Evolutionary conservation across 768 basidiomycete genomes (phyloP), one percentile per base, ranked within the genome.

Genomic region (Dioszegia aurantiaca): DNA sequence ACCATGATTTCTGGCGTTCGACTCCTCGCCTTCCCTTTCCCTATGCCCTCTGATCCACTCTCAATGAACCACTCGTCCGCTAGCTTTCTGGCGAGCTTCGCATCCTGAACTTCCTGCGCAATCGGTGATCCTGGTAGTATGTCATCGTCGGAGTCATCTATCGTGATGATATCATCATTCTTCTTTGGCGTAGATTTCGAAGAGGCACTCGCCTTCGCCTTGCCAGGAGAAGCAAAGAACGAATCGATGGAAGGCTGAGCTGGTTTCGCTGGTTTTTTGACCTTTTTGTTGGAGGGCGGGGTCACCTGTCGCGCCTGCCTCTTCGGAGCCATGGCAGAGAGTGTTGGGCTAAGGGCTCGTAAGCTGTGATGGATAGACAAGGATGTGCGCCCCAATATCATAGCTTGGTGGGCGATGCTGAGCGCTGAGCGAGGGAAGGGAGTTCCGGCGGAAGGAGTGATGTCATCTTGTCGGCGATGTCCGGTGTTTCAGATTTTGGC

Each of bases 11-110:
- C 55, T 24, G 55, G 49, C 24, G 53, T 43, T 11, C 19, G 2
- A 5, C 28, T 42, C 42, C 16, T 49, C 56, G 11, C 30, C 52
- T 33, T 58, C 46, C 23, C 31, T 49, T 49, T 58, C 84, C 81
- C 64, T 80, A 80, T 61, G 83, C 81, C 63, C 84, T 82, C 4
- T n/a, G n/a, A n/a, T 84, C 77, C 26, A 12, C 21, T 24, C 19
- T 56, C 61, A 9, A 55, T 42, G 1, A 63, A 63, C 46, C 65
- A 69, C 30, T 72, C 63, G 6, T 46, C 46, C 3, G 63, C 62
- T 17, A 66, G 48, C 43, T 55, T 52, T 37, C 55, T 62, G 6
- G 65, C 68, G 3, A 65, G 56, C 24, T 54, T 56, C n/a, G 26
- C 59, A 61, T 64, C 67, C n/a, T 48, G 41, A 14, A 14, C 12